Conservation (phyloP, 2,329 filamentous ascomycete species). For the Monilinia aucupariae region DNA sequence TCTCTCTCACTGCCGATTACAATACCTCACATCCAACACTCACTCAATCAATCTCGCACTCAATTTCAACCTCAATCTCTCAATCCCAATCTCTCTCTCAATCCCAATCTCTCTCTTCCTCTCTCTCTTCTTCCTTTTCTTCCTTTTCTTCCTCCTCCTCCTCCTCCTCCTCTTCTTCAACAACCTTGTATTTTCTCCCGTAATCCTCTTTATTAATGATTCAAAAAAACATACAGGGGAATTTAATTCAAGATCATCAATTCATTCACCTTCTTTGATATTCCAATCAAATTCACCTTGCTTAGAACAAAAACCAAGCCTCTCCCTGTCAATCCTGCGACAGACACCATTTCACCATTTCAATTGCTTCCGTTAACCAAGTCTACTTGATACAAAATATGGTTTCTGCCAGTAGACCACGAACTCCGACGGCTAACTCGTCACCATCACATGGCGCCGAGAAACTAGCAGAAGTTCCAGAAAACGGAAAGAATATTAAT, state of each 20-base stretch:
- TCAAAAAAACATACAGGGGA: conserved; percentile 2
- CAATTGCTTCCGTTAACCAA: conserved; percentile 19
- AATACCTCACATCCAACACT: too few relatives aligned
- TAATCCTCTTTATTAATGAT: conserved; percentile 11
- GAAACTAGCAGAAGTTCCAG: conserved; percentile 35
- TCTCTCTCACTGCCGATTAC: too few relatives aligned
- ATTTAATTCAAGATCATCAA: neutral
- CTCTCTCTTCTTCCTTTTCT: neutral
- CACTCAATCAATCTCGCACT: too few relatives aligned
- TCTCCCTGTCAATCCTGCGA: conserved; percentile 28
- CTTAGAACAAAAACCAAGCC: conserved; percentile 5
- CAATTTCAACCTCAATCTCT: too few relatives aligned
- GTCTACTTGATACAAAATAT: conserved; percentile 20
- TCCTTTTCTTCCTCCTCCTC: neutral
- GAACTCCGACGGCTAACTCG: conserved; percentile 34
- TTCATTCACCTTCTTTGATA: conserved; percentile 3
- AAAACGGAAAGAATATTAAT: conserved; percentile 30
- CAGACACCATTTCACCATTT: conserved; percentile 15
- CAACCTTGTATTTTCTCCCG: neutral
- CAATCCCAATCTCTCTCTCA: neutral
- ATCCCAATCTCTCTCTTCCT: neutral
- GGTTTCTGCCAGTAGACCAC: conserved; percentile 36
- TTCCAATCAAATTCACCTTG: conserved; percentile 6
- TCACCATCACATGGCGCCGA: conserved; percentile 33
- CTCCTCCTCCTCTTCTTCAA: neutral